Evolutionary conservation across 1,284 basidiomycete genomes (phyloP), one percentile per base, ranked within the genome.

Genomic region (Anthracocystis walkeri): DNA sequence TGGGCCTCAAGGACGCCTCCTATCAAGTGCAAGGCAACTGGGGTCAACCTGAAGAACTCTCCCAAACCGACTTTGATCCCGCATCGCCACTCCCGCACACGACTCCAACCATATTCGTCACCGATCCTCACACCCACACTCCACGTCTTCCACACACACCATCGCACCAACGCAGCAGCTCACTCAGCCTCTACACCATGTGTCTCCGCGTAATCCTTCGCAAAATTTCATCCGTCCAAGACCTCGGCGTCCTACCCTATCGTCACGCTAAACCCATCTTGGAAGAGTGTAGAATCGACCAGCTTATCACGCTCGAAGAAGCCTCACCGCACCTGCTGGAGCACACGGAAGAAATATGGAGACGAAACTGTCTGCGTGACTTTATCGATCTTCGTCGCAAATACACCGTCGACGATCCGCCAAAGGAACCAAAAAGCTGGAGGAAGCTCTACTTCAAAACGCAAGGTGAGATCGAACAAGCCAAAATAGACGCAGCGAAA

Each of bases 181-280:
- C 58, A 33, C 31, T 38, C 35, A 51, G 53, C 44, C 62, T 71
- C 2, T 70, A 75, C 61, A 31, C 63, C 2, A 75, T 75, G 72
- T 60, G 59, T n/a, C 60, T 65, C 11, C 59, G 70, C 60, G 81
- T 83, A 20, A 73, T 83, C 52, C 57, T 78, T 7, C 77, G 81
- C 40, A 78, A 82, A 58, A 48, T 70, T 35, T 53, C 65, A 35
- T 74, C 74, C 14, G 69, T 82, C 10, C 77, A 80, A 40, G 79
- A 82, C 48, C 63, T 84, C 11, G 82, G 82, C 23, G 77, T 78
- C n/a, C 77, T 81, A 64, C 80, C 82, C 5, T 84, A 74, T 49
- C 67, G 78, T 12, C 71, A 82, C 38, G 80, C 78, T 20, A 63
- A 62, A 48, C 75, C 78, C 3, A 71, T 84, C 45, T 62, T 84